A percentile compares a stretch with the other conserved stretches of the same genome.
These are phyloP conservation scores for Zymoseptoria crescenta DNA, from an alignment of 2,329 filamentous ascomycete genomes.

Conservation along the genomic window DNA sequence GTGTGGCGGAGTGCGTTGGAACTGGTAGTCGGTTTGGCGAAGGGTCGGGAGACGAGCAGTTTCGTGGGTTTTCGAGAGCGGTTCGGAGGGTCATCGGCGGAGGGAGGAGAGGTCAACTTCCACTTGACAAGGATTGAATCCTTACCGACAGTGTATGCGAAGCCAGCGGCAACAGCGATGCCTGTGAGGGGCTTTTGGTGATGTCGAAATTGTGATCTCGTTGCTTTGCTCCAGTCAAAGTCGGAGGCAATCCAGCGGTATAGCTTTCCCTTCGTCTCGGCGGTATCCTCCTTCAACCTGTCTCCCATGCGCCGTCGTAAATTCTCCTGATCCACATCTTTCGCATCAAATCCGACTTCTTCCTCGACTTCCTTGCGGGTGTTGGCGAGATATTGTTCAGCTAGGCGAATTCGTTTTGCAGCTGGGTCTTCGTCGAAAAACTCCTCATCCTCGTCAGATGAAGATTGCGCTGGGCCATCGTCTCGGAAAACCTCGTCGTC, in stretches of 20 bases:
- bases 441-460: slow-evolving; percentile 53
- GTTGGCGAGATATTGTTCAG: slow-evolving; percentile 88
- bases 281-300: slow-evolving; percentile 80
- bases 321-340: slow-evolving; percentile 83
- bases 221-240: slow-evolving; percentile 60
- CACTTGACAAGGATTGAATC: slow-evolving; percentile 82
- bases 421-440: slow-evolving; percentile 80
- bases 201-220: slow-evolving; percentile 65
- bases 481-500: slow-evolving; percentile 42
- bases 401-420: slow-evolving; percentile 75
- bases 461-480: slow-evolving; percentile 31
- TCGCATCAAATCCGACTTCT: slow-evolving; percentile 83
- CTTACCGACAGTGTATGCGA: slow-evolving; percentile 81
- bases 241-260: slow-evolving; percentile 72
- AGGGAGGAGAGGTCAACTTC: slow-evolving; percentile 57
- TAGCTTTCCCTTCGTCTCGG: slow-evolving; percentile 82
- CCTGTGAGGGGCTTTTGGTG: slow-evolving; percentile 72
- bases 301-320: slow-evolving; percentile 60
- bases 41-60: slow-evolving; percentile 51
- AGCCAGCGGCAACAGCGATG: slow-evolving; percentile 69
- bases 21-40: slow-evolving; percentile 53
- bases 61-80: slow-evolving; percentile 48
- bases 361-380: slow-evolving; percentile 67
- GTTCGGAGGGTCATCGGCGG: slow-evolving; percentile 8
- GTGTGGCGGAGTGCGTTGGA: slow-evolving; percentile 66